These are phyloP conservation scores for Talaromyces trachyspermus DNA, from an alignment of 495 filamentous ascomycete species.

Conservation along the genomic window DNA sequence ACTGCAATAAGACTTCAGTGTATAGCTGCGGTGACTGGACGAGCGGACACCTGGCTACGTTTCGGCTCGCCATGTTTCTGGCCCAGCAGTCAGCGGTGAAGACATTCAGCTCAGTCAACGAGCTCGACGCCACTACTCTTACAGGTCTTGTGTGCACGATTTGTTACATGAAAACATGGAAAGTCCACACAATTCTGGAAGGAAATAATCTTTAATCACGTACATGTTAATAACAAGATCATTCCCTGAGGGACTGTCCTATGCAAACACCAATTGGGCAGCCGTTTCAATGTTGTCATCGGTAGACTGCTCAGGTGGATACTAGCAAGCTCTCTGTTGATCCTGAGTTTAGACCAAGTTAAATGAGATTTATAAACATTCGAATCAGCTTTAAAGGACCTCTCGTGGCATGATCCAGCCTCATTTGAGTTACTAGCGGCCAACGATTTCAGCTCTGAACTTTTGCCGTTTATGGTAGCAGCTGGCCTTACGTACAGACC, in stretches of 20 bases:
- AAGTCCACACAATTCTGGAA: too few species aligned
- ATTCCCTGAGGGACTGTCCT: too few species aligned
- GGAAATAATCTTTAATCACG: too few species aligned
- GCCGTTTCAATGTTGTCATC: too few species aligned
- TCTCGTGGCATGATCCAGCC: not conserved
- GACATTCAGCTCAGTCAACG: not conserved
- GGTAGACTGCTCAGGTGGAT: too few species aligned
- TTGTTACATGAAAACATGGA: too few species aligned
- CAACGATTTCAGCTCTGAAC: constrained; percentile 1
- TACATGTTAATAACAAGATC: too few species aligned
- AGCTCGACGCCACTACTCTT: not conserved
- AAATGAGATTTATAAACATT: not conserved
- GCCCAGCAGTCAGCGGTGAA: not conserved
- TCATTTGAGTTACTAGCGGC: not conserved
- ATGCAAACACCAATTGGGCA: too few species aligned
- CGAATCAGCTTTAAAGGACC: not conserved
- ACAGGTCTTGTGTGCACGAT: not conserved
- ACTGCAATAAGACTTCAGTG: too few species aligned
- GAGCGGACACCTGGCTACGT: too few species aligned
- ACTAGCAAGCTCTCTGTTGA: not conserved
- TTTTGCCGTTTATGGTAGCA: not conserved
- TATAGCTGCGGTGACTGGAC: too few species aligned
- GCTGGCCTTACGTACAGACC: not conserved
- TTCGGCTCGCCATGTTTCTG: not conserved
- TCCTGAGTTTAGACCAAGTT: not conserved